Percentiles rank a stretch among this genome's conserved stretches.
These are phyloP conservation scores for Brassica juncea DNA, from an alignment of 345 rosid species.

Conservation along the genomic window DNA sequence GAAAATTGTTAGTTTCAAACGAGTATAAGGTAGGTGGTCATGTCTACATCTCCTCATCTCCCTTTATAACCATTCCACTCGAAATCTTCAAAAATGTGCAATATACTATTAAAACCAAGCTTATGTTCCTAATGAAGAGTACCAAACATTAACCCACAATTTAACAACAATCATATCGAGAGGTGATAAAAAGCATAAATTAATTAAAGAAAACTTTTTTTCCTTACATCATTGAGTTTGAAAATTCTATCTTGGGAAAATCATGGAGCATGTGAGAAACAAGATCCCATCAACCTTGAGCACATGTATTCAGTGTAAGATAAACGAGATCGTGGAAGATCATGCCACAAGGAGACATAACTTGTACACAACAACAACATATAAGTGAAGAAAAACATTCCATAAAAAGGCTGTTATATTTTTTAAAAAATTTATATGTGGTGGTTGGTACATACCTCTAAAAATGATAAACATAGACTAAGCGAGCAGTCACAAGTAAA, in stretches of 20 bases:
- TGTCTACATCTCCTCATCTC: not conserved
- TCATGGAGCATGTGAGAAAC: slow-evolving; percentile 6
- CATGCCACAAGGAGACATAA: not conserved
- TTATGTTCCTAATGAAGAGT: too few relatives aligned
- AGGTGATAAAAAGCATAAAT: too few relatives aligned
- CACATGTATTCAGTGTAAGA: not conserved
- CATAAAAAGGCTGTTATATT: too few relatives aligned
- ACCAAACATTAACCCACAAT: too few relatives aligned
- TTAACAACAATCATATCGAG: too few relatives aligned
- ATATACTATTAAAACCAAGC: not conserved
- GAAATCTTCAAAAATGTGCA: not conserved
- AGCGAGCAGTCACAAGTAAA: not conserved
- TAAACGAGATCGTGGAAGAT: not conserved
- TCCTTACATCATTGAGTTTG: slow-evolving; percentile 1
- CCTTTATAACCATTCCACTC: not conserved
- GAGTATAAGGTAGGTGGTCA: not conserved
- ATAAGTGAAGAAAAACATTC: not conserved
- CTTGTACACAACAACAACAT: not conserved
- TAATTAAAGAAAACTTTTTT: not conserved
- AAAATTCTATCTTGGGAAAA: not conserved
- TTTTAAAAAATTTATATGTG: too few relatives aligned
- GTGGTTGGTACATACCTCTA: not conserved
- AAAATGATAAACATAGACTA: not conserved
- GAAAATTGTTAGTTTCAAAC: not conserved
- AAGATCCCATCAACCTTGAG: slow-evolving; percentile 17